Percentiles rank a stretch among this genome's conserved stretches.
Evolutionary conservation across 192 early-diverging fungal species (phyloP).

Genomic region (Entophlyctis luteolus): DNA sequence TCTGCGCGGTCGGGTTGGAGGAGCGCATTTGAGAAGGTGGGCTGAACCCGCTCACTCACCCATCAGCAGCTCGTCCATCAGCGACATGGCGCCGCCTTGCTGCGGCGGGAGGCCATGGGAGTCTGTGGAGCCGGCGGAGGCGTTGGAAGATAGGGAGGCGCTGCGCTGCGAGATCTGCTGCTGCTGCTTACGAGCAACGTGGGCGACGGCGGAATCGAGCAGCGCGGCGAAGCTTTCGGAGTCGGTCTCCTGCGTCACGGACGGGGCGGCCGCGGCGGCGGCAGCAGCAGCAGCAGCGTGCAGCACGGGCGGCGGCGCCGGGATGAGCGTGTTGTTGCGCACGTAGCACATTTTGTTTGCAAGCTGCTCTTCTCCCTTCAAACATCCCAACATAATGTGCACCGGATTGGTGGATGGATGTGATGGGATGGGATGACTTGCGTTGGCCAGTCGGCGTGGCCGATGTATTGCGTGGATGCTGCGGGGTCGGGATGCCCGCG

Average conservation of each 20-base stretch:
- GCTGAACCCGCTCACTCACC: too few species aligned
- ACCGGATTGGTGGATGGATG: too few species aligned
- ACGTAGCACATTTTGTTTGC: constrained; percentile 20
- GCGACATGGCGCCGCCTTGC: background rate
- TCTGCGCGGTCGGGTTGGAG: background rate
- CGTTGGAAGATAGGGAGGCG: background rate
- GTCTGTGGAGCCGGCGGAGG: background rate
- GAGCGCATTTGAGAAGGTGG: too few species aligned
- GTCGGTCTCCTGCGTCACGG: too few species aligned
- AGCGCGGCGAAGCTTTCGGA: background rate
- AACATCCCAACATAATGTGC: too few species aligned
- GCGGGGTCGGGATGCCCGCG: too few species aligned
- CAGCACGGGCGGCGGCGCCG: background rate
- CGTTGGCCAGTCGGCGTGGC: too few species aligned
- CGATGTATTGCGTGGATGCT: too few species aligned
- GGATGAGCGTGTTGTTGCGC: background rate
- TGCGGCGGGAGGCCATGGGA: too few species aligned
- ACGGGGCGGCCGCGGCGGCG: background rate
- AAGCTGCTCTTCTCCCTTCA: too few species aligned
- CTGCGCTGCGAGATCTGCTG: background rate
- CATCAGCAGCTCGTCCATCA: constrained; percentile 12
- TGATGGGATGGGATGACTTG: too few species aligned
- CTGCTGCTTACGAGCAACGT: background rate
- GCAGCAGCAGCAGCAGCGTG: background rate
- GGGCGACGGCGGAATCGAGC: background rate